Base-by-base conservation (phyloP, 441 rosid species). In the Bruguiera hainesii region DNA sequence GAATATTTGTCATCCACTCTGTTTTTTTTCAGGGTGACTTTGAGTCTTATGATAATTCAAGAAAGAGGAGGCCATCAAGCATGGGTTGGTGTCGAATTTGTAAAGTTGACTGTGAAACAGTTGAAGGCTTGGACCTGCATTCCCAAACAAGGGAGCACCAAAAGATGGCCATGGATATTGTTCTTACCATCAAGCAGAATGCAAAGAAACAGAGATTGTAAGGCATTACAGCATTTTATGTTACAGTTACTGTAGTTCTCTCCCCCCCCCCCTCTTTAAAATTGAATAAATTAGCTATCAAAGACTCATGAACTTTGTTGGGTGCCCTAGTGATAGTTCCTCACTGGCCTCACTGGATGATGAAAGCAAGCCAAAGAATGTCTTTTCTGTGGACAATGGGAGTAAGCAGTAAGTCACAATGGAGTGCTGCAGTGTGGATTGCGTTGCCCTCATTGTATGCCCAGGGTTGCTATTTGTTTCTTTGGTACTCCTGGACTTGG, bases 51-150 rank as follows among this genome's bases (percentile, higher is more conserved):
- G 91, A 83, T 61, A 76, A 71, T 76, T 71, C 78, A 42, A 85
- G 88, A 71, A 86, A 80, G 80, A 83, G 90, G 76, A 85, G 73
- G 75, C 68, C 80, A 31, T 35, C 76, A 65, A 78, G 78, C 85
- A 79, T 77, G 85, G 97, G 92, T 39, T 90, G 97, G 97, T 90
- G 97, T 68, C 90, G 92, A 28, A 83, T 90, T 53, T 90, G 97
- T 79, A 88, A 85, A 70, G 80, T 90, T 60, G 94, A 90, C 59
- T 88, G 97, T 71, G 88, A 88, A 74, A 81, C 89, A 31, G 91
- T 83, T 48, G 96, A 86, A 74, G 87, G 95, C 69, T 78, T 83
- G 76, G 89, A 88, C 72, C 66, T 86, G 60, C 90, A 91, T 82
- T 87, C 91, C 15, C 93, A 88, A 73, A 82, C 88, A 3, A 83